Evolutionary conservation across 768 basidiomycete species (phyloP).

Genomic region (Crucibulum laeve): DNA sequence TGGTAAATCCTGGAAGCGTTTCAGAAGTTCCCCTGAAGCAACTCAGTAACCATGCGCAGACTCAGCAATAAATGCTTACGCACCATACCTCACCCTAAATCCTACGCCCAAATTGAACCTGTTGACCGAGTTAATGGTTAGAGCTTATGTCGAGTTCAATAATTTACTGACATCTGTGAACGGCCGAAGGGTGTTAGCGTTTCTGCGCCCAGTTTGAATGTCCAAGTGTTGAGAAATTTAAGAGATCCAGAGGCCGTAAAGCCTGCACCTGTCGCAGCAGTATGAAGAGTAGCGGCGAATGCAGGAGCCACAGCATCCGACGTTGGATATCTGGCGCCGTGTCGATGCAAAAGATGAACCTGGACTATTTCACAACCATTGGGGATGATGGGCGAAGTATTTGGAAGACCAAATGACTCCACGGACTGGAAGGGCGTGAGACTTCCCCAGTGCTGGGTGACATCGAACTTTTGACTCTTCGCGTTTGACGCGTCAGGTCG

Average conservation of each 20-base stretch:
- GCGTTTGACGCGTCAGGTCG: constrained; percentile 29
- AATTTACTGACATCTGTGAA: constrained; percentile 49
- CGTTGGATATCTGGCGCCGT: constrained; percentile 63
- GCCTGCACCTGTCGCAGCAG: constrained; percentile 31
- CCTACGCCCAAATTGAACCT: constrained; percentile 49
- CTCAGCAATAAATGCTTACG: constrained; percentile 9
- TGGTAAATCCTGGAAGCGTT: constrained; percentile 42
- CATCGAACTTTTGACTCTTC: constrained; percentile 32
- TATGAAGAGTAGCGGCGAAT: constrained; percentile 42
- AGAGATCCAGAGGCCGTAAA: constrained; percentile 53
- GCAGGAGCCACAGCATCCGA: constrained; percentile 37
- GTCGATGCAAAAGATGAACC: constrained; percentile 62
- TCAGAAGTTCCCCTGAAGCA: constrained; percentile 27
- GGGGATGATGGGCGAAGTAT: constrained; percentile 41
- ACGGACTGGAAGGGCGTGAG: constrained; percentile 50
- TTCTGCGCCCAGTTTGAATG: constrained; percentile 75
- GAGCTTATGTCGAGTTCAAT: not conserved
- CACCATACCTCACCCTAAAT: constrained; percentile 61
- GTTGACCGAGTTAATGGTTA: not conserved
- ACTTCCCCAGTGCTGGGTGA: constrained; percentile 42
- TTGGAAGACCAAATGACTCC: constrained; percentile 43
- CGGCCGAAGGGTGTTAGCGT: constrained; percentile 75
- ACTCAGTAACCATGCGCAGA: not conserved
- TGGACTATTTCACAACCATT: constrained; percentile 41
- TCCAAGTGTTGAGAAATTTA: constrained; percentile 69